Evolutionary conservation across 2,329 filamentous ascomycete species (phyloP).

Genomic region (Falciphora oryzae): DNA sequence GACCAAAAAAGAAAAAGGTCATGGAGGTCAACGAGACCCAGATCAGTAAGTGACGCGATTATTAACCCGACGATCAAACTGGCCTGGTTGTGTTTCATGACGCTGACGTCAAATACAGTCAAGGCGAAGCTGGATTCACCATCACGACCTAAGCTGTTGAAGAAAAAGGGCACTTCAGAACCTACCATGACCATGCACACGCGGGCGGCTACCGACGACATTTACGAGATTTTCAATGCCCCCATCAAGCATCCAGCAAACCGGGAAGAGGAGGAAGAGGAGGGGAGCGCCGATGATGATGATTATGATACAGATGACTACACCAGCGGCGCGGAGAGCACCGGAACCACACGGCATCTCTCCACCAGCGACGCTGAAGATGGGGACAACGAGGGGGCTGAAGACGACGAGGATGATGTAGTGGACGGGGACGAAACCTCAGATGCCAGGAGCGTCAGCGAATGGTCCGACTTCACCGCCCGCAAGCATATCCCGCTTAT

Average conservation of each 20-base stretch:
- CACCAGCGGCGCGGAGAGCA: conserved; percentile 81
- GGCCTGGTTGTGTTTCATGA: background rate
- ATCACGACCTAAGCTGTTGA: conserved; percentile 74
- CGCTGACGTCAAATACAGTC: conserved; percentile 46
- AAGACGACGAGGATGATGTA: conserved; percentile 34
- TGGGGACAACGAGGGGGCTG: conserved; percentile 31
- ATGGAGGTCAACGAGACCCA: conserved; percentile 89
- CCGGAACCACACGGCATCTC: conserved; percentile 60
- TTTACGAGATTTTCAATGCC: conserved; percentile 95
- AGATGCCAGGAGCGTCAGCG: conserved; percentile 62
- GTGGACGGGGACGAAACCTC: conserved; percentile 41
- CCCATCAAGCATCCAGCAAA: conserved; percentile 47
- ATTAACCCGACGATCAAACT: background rate
- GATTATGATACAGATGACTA: conserved; percentile 74
- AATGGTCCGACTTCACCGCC: conserved; percentile 84
- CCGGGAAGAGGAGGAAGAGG: conserved; percentile 25
- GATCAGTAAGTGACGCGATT: conserved; percentile 60
- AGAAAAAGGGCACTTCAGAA: conserved; percentile 63
- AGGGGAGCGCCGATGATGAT: conserved; percentile 46
- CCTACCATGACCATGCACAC: conserved; percentile 99
- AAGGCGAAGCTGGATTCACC: conserved; percentile 92
- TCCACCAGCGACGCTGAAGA: conserved; percentile 33
- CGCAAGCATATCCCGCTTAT: conserved; percentile 60
- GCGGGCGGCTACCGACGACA: conserved; percentile 90
- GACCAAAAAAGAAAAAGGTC: conserved; percentile 65